Conservation (phyloP, 768 basidiomycete genomes). For the Royoungia palumana region DNA sequence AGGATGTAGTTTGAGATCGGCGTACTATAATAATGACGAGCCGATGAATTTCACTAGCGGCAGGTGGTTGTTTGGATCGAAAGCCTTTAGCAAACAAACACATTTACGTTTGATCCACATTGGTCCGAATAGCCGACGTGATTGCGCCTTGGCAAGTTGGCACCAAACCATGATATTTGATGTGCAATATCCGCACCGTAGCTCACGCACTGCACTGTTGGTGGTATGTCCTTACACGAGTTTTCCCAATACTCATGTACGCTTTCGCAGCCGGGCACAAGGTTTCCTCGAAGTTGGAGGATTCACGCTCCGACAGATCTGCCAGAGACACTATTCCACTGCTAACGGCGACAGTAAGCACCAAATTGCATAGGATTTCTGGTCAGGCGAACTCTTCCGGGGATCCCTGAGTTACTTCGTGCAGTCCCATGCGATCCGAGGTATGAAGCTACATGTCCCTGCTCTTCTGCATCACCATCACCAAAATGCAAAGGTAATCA, state of each 20-base stretch:
- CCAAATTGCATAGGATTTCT: neutral
- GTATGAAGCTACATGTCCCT: neutral
- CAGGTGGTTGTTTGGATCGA: slow-evolving; percentile 26
- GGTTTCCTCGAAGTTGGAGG: slow-evolving; percentile 20
- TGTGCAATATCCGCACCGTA: slow-evolving; percentile 29
- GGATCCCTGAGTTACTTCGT: neutral
- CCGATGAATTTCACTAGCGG: neutral
- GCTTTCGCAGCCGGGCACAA: slow-evolving; percentile 22
- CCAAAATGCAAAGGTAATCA: slow-evolving; percentile 1
- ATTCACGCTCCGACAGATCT: slow-evolving; percentile 6
- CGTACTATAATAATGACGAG: neutral
- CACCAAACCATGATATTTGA: slow-evolving; percentile 9
- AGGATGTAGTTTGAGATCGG: neutral
- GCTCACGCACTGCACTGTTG: slow-evolving; percentile 12
- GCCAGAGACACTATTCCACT: slow-evolving; percentile 1
- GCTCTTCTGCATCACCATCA: slow-evolving; percentile 1
- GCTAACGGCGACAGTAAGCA: slow-evolving; percentile 2
- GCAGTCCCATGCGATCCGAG: slow-evolving; percentile 6
- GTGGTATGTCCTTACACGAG: slow-evolving; percentile 15
- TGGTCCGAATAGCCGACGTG: slow-evolving; percentile 19
- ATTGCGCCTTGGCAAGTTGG: slow-evolving; percentile 1
- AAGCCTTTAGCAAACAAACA: slow-evolving; percentile 28
- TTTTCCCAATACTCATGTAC: slow-evolving; percentile 11
- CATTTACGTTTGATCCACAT: slow-evolving; percentile 16
- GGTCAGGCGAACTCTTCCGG: neutral